Evolutionary conservation across 1,284 basidiomycete species (phyloP), one percentile per base, ranked within the genome.

Genomic region (Phellinidium pouzarii): DNA sequence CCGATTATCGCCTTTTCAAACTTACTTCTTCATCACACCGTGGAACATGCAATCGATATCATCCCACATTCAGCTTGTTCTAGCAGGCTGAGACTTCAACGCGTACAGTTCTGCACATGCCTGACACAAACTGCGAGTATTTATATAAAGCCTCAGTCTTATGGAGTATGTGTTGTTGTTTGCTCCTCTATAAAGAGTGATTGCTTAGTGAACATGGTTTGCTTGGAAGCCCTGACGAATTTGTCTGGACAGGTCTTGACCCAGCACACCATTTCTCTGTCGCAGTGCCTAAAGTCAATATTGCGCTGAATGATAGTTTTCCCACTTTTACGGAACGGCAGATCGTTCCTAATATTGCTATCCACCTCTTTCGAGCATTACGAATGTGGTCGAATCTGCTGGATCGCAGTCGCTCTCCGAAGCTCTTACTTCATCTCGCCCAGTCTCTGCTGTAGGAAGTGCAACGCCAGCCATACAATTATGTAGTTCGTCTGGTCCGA

Each of bases 221-320:
- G 22, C 22, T 42, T 43, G 25, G 48, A 49, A 82, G 80, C 54
- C 76, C 79, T 34, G 66, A 63, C 49, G 62, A 57, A 17, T 80
- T 82, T 58, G 65, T 65, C 19, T 82, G 80, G 80, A 73, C 68
- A 27, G 77, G 79, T 4, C 78, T 77, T 4, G 78, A 80, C 57
- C 78, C 80, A 26, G 72, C 71, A 17, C 78, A 81, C 57, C 76
- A 81, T 59, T 79, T 80, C 61, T 79, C 79, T 1, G 78, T 68
- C 14, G 77, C 79, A 17, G 80, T 80, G 60, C 60, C 76, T 68
- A 25, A 36, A 6, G 14, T 22, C 27, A 26, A 19, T 43, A 8
- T 34, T 34, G 31, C 31, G 9, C 31, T 34, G 31, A 34, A 2
- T 8, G 14, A 34, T 11, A 34, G 20, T 34, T 50, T 45, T 22